Evolutionary conservation across 2,329 filamentous ascomycete genomes (phyloP), one percentile per base, ranked within the genome.

Genomic region (Phaeoacremonium minimum): DNA sequence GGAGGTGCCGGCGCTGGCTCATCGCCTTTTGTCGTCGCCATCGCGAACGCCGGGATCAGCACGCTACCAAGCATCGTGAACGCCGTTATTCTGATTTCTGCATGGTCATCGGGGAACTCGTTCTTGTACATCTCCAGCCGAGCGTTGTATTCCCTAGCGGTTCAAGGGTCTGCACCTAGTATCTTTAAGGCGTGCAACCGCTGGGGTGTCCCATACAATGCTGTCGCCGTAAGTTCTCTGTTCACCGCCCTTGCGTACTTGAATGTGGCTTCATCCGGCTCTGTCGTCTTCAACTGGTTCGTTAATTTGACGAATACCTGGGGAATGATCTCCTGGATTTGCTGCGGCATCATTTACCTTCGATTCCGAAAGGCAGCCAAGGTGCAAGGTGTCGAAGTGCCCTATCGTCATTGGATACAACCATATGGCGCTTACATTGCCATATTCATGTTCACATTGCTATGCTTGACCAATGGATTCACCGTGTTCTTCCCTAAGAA

Each of bases 51-150:
- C 6, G 76, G 77, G 30, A 75, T 87, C 30, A 52, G 56, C 2
- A 73, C 72, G 3, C 68, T 85, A 12, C 77, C 80, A 16, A 72
- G 69, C 16, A 73, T 86, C 44, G 80, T 86, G 66, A 85, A 85
- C 55, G 77, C 71, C 13, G 71, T 84, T 35, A 80, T 85, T 48
- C 66, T 80, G 32, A 69, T 40, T 14, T 57, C 54, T 2, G 55
- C 56, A 13, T 60, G 56, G 56, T 60, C 56, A 1, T 52, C 56
- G 0, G 56, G 54, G 0, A 57, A 57, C 35, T 52, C 53, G 0
- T 58, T 55, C 44, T 50, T 58, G 35, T 61, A 58, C 41, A 47
- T 51, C n/a, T 53, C 53, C 7, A 58, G 51, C 7, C 50, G 56
- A 6, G 47, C 53, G 4, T 49, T 74, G 2, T 74, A 73, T 49